Evolutionary conservation across 2,329 filamentous ascomycete genomes (phyloP), one percentile per base, ranked within the genome.

Genomic region (Trichoderma breve): DNA sequence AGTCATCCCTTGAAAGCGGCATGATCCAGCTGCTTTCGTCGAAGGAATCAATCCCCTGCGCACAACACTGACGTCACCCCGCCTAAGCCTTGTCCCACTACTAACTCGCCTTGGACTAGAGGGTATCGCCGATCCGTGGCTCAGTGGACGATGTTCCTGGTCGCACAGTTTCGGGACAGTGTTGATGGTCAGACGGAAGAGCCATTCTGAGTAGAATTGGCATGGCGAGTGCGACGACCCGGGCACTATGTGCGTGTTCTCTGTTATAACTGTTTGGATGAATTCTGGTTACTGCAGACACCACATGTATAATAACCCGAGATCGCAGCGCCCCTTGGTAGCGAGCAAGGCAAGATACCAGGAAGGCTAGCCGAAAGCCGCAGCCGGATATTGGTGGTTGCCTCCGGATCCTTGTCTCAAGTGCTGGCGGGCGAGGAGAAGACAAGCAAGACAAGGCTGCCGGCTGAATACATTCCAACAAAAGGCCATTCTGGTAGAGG

Each of bases 121-220:
- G 67, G 57, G 6, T 9, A 62, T 62, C 66, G 67, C 30, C 39
- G 67, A 70, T 70, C 67, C 39, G 55, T 34, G 28, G 63, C 43
- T 65, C 43, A 26, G 55, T 51, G 8, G 26, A 15, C 26, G 28
- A 32, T 66, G 39, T 51, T 47, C 57, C 55, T 70, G 67, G 66
- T 62, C 57, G 67, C 39, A 62, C 57, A 70, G 67, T 70, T 36
- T 34, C 2, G n/a, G 21, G 15, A 70, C 67, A 62, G 67, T 70
- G 67, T 6, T 28, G 21, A 36, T 53, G 24, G 21, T 21, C 26
- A 62, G 51, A 26, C 34, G 4, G 21, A 32, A 57, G 11, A 24
- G n/a, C 18, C 36, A 26, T 62, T 39, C 32, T 32, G 7, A 9
- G 24, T 8, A 36, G 21, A 36, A n/a, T 36, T 11, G 30, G 32